Evolutionary conservation across 2,329 filamentous ascomycete species (phyloP).

Genomic region (Ustulina deusta): DNA sequence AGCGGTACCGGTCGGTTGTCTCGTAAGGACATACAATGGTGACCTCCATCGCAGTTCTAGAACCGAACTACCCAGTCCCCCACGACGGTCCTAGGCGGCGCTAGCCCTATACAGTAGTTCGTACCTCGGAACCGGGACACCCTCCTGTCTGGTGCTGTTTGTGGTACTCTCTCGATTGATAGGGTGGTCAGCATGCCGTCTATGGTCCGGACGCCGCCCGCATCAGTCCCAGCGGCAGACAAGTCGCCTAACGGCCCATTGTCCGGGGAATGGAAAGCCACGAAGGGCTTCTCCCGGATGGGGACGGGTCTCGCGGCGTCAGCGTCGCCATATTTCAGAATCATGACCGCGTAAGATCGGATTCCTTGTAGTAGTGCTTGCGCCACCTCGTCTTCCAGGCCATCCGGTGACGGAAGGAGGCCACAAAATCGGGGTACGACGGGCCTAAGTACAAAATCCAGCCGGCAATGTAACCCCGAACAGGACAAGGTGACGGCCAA

Average conservation of each 20-base stretch:
- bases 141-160: not conserved
- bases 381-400: constrained; percentile 19
- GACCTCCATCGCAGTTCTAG: constrained; percentile 30
- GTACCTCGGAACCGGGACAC: constrained; percentile 21
- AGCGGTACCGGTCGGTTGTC: not conserved
- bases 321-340: constrained; percentile 22
- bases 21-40: constrained; percentile 17
- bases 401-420: constrained; percentile 18
- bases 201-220: not conserved
- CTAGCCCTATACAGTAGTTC: constrained; percentile 24
- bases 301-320: constrained; percentile 11
- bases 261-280: constrained; percentile 15
- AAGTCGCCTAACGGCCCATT: constrained; percentile 15
- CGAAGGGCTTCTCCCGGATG: constrained; percentile 6
- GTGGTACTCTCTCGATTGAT: not conserved
- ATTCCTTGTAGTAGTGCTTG: constrained; percentile 24
- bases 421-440: constrained; percentile 25
- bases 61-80: constrained; percentile 33
- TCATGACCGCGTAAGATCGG: constrained; percentile 18
- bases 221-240: not conserved
- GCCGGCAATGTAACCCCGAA: constrained; percentile 25
- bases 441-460: constrained; percentile 22
- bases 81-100: constrained; percentile 11
- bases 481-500: constrained; percentile 16
- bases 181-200: not conserved